Evolutionary conservation across 192 early-diverging fungal genomes (phyloP).

Genomic region (Chytriomyces sp.): DNA sequence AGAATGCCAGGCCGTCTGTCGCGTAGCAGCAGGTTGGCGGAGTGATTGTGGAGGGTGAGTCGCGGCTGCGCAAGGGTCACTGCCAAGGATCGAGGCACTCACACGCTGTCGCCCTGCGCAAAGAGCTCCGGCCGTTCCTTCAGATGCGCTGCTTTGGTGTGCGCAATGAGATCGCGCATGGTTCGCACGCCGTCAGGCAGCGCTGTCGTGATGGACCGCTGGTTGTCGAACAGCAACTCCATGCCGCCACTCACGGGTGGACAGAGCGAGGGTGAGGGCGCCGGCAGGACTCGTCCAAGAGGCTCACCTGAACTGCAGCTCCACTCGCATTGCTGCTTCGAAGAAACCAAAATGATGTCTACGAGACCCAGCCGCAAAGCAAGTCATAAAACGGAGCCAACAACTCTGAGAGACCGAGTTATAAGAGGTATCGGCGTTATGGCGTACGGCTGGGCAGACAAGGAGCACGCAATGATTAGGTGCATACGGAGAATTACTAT

Average conservation of each 20-base stretch:
- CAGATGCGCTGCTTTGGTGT: constrained; percentile 70
- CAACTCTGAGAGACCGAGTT: no score
- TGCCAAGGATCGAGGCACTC: constrained; percentile 36
- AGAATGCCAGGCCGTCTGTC: constrained; percentile 90
- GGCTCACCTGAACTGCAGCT: constrained; percentile 31
- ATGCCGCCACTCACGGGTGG: constrained; percentile 73
- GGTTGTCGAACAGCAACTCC: constrained; percentile 86
- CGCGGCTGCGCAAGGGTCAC: background rate
- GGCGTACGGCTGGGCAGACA: no score
- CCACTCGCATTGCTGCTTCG: constrained; percentile 4
- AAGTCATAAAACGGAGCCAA: no score
- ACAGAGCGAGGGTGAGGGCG: background rate
- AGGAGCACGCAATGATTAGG: no score
- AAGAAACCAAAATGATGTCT: no score
- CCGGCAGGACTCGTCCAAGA: background rate
- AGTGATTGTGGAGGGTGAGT: background rate
- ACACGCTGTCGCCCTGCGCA: constrained; percentile 78
- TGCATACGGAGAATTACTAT: no score
- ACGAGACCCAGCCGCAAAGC: no score
- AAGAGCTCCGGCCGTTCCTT: constrained; percentile 85
- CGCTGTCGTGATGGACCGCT: constrained; percentile 50
- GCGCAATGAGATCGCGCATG: constrained; percentile 69
- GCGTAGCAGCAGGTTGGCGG: background rate
- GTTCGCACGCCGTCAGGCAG: constrained; percentile 42
- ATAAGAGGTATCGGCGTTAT: no score